phyloP scores from a whole-genome alignment of 176 grass and related monocot species.

The Musa beccarii region DNA sequence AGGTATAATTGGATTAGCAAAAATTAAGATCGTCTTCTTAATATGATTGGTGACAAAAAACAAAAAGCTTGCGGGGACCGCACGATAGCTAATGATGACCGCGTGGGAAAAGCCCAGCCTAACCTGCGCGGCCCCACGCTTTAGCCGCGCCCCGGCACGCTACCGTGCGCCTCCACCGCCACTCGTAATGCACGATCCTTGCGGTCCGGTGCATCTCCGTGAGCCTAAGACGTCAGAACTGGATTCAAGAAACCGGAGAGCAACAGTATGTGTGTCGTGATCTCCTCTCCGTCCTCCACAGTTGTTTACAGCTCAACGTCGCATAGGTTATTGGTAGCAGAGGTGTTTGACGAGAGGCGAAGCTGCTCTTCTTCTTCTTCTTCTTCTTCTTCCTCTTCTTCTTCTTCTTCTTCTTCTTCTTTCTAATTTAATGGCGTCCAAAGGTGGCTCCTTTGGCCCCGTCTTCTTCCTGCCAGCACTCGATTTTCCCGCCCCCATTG shows the following conservation, averaged over 20 bases:
- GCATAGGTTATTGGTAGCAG: not conserved
- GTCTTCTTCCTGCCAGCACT: not conserved
- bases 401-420: not conserved
- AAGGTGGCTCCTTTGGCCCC: not conserved
- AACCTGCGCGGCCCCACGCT: slow-evolving; percentile 1
- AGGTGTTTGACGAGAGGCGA: not conserved
- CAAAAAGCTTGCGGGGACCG: not conserved
- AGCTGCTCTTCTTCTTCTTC: not conserved
- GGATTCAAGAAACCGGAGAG: not conserved
- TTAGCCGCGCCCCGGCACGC: not conserved
- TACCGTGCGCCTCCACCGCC: slow-evolving; percentile 1
- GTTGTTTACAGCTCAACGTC: slow-evolving; percentile 8
- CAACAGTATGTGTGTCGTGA: not conserved
- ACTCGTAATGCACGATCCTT: not conserved
- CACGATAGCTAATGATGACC: slow-evolving; percentile 22
- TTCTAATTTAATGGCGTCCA: not conserved
- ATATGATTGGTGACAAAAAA: too few species aligned
- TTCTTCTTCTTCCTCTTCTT: not conserved
- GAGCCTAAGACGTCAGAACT: not conserved
- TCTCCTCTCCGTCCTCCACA: not conserved
- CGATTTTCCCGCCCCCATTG: not conserved
- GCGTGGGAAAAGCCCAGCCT: slow-evolving; percentile 2
- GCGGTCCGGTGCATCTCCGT: slow-evolving; percentile 4
- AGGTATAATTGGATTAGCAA: not conserved
- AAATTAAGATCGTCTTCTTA: too few species aligned